These are phyloP conservation scores for Irpex sp. DNA, from an alignment of 1,284 basidiomycete genomes.

Conservation along the genomic window DNA sequence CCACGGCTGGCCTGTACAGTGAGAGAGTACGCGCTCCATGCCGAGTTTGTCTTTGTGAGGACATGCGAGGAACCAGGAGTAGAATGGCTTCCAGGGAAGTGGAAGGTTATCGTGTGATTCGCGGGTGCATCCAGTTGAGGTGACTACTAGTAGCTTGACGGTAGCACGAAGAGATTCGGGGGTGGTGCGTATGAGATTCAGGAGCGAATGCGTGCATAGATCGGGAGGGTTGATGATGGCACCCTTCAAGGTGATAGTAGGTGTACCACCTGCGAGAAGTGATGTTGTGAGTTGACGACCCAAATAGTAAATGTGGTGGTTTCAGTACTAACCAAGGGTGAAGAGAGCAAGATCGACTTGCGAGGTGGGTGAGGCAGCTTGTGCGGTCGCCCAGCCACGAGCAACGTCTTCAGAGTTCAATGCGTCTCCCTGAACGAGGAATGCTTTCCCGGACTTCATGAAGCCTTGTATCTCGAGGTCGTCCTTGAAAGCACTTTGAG, in stretches of 20 bases:
- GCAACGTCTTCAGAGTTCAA: conserved; percentile 40
- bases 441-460: conserved; percentile 39
- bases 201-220: conserved; percentile 45
- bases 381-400: conserved; percentile 41
- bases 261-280: conserved; percentile 1
- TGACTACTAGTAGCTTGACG: conserved; percentile 44
- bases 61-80: conserved; percentile 34
- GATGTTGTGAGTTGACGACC: conserved; percentile 30
- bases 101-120: conserved; percentile 45
- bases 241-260: conserved; percentile 37
- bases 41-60: conserved; percentile 59
- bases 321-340: conserved; percentile 42
- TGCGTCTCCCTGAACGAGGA: conserved; percentile 50
- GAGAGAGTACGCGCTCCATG: conserved; percentile 42
- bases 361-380: conserved; percentile 20
- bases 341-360: conserved; percentile 45
- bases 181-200: conserved; percentile 46
- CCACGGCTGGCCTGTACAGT: conserved; percentile 47
- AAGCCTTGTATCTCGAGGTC: conserved; percentile 40
- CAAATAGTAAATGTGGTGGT: not conserved
- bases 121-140: conserved; percentile 48
- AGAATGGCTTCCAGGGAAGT: conserved; percentile 42
- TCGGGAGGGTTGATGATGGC: conserved; percentile 42
- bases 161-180: conserved; percentile 26
- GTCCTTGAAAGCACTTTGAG: conserved; percentile 38